Percentiles rank a stretch among this genome's conserved stretches.
Evolutionary conservation across 2,329 filamentous ascomycete species (phyloP).

Genomic region (Aspergillus sp.): DNA sequence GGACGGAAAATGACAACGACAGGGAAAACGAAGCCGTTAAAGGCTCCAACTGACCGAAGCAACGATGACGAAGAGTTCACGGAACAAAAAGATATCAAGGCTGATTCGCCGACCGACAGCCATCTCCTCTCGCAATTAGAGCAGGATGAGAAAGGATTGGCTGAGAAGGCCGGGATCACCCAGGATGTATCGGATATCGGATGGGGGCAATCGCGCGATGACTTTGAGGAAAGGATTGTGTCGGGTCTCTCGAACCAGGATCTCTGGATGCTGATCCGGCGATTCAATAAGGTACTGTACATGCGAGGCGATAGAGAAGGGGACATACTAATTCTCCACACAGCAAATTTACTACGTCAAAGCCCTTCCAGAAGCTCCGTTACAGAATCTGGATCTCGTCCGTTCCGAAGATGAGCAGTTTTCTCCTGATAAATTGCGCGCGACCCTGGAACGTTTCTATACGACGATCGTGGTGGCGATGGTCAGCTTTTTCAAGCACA

Average conservation of each 20-base stretch:
- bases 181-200: conserved; percentile 15
- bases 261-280: conserved; percentile 68
- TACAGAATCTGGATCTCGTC: conserved; percentile 72
- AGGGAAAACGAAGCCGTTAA: too few species aligned
- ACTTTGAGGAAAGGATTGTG: conserved; percentile 12
- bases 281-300: conserved; percentile 67
- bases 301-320: not conserved
- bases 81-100: conserved; percentile 8
- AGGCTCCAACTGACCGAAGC: too few species aligned
- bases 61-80: too few species aligned
- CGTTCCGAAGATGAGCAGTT: conserved; percentile 81
- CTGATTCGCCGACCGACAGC: conserved; percentile 15
- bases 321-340: not conserved
- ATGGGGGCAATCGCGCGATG: conserved; percentile 11
- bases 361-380: conserved; percentile 54
- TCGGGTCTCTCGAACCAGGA: conserved; percentile 68
- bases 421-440: conserved; percentile 76
- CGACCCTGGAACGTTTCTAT: conserved; percentile 76
- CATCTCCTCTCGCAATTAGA: conserved; percentile 16
- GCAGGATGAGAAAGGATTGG: conserved; percentile 19
- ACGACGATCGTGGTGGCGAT: conserved; percentile 72
- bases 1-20: too few species aligned
- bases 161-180: conserved; percentile 13
- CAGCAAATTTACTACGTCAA: conserved; percentile 71
- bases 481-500: conserved; percentile 68